Evolutionary conservation across 306 rosid genomes (phyloP).

Genomic region (Herpetospermum pedunculosum): DNA sequence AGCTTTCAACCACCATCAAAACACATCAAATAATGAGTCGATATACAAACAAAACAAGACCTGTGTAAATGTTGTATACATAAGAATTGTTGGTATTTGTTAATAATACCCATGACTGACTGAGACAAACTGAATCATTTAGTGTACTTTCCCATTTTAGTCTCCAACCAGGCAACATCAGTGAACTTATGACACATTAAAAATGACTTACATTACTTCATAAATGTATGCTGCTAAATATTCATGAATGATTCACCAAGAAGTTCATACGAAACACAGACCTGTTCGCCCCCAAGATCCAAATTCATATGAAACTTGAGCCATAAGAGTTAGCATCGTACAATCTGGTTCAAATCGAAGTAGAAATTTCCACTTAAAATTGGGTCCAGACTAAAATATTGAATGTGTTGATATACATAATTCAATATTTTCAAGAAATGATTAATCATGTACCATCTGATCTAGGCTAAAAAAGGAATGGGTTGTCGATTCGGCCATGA

Average conservation of each 20-base stretch:
- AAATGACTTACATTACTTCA: not conserved
- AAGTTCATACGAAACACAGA: not conserved
- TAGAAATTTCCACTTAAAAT: not conserved
- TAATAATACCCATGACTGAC: not conserved
- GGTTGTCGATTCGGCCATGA: constrained; percentile 63
- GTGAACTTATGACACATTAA: not conserved
- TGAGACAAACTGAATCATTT: not conserved
- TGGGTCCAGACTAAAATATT: not conserved
- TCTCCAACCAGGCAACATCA: not conserved
- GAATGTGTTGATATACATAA: not conserved
- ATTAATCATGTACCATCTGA: not conserved
- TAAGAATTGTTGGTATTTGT: not conserved
- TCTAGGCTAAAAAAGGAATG: constrained; percentile 27
- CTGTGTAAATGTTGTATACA: not conserved
- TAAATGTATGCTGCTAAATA: not conserved
- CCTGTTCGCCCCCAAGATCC: not conserved
- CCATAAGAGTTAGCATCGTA: not conserved
- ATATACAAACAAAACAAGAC: not conserved
- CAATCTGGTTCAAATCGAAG: not conserved
- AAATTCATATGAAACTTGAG: not conserved
- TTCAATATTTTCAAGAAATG: not conserved
- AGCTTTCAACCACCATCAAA: not conserved
- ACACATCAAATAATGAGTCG: not conserved
- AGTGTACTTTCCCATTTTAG: not conserved
- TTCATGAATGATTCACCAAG: not conserved